Evolutionary conservation across 2,329 filamentous ascomycete species (phyloP), one percentile per base, ranked within the genome.

Genomic region (Aspergillus ustus): DNA sequence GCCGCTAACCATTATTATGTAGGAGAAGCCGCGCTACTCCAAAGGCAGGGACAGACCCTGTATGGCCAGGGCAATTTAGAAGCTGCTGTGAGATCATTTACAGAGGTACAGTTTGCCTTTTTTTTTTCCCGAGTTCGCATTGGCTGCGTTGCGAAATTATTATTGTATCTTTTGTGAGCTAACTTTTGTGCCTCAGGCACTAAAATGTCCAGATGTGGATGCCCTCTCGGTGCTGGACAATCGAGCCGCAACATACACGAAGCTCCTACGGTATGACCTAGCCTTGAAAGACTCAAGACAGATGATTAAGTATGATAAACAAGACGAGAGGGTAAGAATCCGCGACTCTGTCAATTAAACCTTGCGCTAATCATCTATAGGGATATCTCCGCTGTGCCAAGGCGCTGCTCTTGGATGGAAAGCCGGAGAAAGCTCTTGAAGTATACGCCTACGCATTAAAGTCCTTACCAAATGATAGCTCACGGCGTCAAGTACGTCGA

Each of bases 401-500:
- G 60, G 70, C 79, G 6, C 75, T 82, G 28, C 65, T 76, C 11
- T 63, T 78, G 61, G 81, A 83, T 74, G 77, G 79, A 11, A 86
- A 84, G 68, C 71, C 75, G 2, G 78, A 81, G n/a, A 81, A 80
- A 25, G 87, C 87, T 6, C 67, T 85, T 13, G 79, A 82, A 11
- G 81, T 87, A 25, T 88, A 87, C 72, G 78, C 81, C 28, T 83
- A 85, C 69, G 87, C 84, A n/a, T 73, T 88, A 65, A 84, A 82
- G 63, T 80, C 76, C 50, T 76, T 87, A 20, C 75, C 80, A 9
- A 69, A 75, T n/a, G 71, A 76, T 31, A 75, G 81, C 58, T 63
- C 71, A 8, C 65, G 71, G 20, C 70, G 72, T 57, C 67, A 67
- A 63, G 76, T 76, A 52, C 60, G 67, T 68, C 60, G 19, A 53